Conservation (phyloP, 345 rosid genomes). For the Citrus mangshanensis region DNA sequence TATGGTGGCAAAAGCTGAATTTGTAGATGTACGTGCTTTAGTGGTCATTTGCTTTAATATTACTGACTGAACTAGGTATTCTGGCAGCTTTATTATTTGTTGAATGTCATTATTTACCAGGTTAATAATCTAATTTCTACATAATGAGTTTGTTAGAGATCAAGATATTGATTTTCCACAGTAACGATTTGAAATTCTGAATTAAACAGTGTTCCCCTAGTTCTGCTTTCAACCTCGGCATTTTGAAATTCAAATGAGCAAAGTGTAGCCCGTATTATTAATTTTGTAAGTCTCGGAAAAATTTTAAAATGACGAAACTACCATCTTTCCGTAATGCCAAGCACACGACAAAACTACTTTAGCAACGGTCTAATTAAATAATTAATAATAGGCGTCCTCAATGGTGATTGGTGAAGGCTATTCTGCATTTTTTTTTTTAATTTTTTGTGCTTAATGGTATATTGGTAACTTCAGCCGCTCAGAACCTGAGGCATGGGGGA, state of each 20-base stretch:
- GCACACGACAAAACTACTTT: too few species aligned
- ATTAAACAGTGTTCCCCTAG: background rate
- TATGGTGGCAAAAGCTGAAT: background rate
- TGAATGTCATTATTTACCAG: background rate
- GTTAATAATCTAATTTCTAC: background rate
- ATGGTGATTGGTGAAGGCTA: too few species aligned
- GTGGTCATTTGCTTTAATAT: background rate
- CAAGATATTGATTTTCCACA: background rate
- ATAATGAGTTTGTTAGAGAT: background rate
- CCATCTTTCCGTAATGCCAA: background rate
- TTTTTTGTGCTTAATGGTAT: background rate
- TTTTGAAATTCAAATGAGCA: background rate
- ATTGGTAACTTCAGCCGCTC: constrained; percentile 1
- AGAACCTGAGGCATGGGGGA: background rate
- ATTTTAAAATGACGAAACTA: background rate
- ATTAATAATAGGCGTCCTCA: too few species aligned
- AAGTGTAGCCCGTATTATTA: too few species aligned
- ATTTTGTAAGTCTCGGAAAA: too few species aligned
- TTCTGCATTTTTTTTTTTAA: too few species aligned
- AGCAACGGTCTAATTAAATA: background rate
- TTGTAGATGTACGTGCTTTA: too few species aligned
- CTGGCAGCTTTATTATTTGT: background rate
- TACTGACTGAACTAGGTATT: background rate
- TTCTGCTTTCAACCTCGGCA: background rate
- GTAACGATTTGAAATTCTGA: background rate